Base-by-base conservation (phyloP, 345 rosid genomes). In the Lepidium aucheri region DNA sequence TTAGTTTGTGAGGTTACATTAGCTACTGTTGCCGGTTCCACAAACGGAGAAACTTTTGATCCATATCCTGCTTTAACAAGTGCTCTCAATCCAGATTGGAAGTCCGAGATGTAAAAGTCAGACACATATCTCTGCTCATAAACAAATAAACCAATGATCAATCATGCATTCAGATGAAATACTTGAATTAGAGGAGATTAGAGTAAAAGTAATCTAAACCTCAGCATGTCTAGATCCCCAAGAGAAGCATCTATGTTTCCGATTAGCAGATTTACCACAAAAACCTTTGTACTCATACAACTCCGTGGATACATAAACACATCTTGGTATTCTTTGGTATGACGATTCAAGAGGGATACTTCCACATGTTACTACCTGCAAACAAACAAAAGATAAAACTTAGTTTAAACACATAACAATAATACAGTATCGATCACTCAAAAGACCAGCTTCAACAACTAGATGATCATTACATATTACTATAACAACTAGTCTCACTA, bases 341-440 rank as follows among this genome's bases (percentile, higher is more conserved):
- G 98, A 86, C 32, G 98, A 81, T 53, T 93, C 97, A 68, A 93
- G 73, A 8, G 97, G 90, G n/a, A 84, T 73, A 69, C 97, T 85
- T 65, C 98, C 98, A 74, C 98, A 93, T 38, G 98, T 93, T 59
- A 90, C 96, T 53, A 93, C 96, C 98, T 93, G 72, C 74, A 79
- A 50, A 26, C 44, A 43, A 8, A 28, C 0, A 26, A 26, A 52
- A 18, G 9, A 1, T 17, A 49, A 34, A 6, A 50, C 14, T 3
- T 7, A 39, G 10, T 30, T 43, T 13, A 45, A 34, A 1, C 53
- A 44, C 3, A 45, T 8, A n/a, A 34, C 44, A 46, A 35, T 8
- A 46, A 35, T 8, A 7, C 53, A 35, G 0, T 33, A 62, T 36
- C 22, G 36, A 10, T 39, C 35, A 63, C 10, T 11, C 42, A 3